These are phyloP conservation scores for Dendrobium chrysotoxum DNA, from an alignment of 106 monocot species.

Conservation along the genomic window DNA sequence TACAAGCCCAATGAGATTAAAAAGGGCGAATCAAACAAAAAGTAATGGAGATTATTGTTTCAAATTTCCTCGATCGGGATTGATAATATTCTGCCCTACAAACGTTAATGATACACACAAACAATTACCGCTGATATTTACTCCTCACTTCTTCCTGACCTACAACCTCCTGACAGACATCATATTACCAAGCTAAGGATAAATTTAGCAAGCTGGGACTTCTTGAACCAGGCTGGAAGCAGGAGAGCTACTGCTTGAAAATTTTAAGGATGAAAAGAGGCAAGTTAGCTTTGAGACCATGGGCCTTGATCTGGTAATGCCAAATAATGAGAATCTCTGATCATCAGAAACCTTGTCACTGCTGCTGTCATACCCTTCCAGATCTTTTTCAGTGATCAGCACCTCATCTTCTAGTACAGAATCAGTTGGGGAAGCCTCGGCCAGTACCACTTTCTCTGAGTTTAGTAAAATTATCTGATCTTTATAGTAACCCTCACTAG, in stretches of 20 bases:
- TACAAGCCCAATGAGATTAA: too few relatives aligned
- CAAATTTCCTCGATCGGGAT: too few relatives aligned
- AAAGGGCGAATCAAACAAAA: too few relatives aligned
- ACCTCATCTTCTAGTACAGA: conserved; percentile 16
- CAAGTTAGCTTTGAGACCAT: conserved; percentile 38
- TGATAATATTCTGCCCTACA: too few relatives aligned
- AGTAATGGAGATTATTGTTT: too few relatives aligned
- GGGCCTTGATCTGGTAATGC: not conserved
- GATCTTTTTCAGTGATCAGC: conserved; percentile 16
- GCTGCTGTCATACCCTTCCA: conserved; percentile 15
- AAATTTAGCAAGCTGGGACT: not conserved
- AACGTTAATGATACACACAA: too few relatives aligned
- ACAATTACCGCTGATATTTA: too few relatives aligned
- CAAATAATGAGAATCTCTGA: too few relatives aligned
- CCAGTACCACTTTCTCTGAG: not conserved
- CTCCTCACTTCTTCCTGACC: too few relatives aligned
- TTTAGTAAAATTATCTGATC: not conserved
- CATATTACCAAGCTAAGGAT: too few relatives aligned
- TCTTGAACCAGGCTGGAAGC: not conserved
- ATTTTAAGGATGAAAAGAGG: conserved; percentile 21
- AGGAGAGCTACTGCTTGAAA: not conserved
- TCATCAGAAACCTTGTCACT: not conserved
- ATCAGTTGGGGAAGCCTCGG: not conserved
- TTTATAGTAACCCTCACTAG: conserved; percentile 4
- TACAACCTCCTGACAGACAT: too few relatives aligned